These are phyloP conservation scores for Colletotrichum spaethianum DNA, from an alignment of 2,329 filamentous ascomycete genomes.

Conservation along the genomic window DNA sequence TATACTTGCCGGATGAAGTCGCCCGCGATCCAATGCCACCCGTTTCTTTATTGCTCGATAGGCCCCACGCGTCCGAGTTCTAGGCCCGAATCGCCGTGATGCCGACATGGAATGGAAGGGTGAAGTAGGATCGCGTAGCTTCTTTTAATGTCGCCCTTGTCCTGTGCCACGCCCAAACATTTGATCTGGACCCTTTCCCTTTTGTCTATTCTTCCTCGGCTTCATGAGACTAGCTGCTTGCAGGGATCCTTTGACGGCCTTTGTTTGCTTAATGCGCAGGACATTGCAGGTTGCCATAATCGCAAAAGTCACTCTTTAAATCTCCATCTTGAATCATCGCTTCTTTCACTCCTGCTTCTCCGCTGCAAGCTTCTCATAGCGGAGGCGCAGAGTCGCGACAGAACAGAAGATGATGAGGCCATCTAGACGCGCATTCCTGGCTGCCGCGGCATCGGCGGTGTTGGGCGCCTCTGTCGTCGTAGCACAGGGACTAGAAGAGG, in stretches of 20 bases:
- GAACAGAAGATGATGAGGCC: conserved; percentile 8
- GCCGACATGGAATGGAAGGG: not conserved
- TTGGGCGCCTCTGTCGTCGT: conserved; percentile 40
- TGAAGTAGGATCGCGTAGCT: not conserved
- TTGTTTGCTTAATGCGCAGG: not conserved
- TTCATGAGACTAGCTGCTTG: not conserved
- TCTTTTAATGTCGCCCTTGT: not conserved
- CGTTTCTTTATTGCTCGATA: not conserved
- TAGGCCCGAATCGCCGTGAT: conserved; percentile 12
- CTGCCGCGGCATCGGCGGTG: conserved; percentile 1
- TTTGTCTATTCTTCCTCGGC: not conserved
- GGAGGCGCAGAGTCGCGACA: not conserved
- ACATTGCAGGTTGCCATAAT: not conserved
- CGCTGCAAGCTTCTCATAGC: not conserved
- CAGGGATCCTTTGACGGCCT: not conserved
- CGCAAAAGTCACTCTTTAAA: not conserved
- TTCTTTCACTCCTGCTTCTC: not conserved
- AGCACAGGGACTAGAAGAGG: conserved; percentile 54
- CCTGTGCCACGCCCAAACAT: not conserved
- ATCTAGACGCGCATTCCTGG: not conserved
- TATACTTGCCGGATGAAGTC: not conserved
- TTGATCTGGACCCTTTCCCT: not conserved
- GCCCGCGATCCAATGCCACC: not conserved
- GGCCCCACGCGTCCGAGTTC: not conserved
- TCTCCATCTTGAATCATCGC: not conserved